Conservation (phyloP, 768 basidiomycete species). For the Neoboletus brunneissimus region DNA sequence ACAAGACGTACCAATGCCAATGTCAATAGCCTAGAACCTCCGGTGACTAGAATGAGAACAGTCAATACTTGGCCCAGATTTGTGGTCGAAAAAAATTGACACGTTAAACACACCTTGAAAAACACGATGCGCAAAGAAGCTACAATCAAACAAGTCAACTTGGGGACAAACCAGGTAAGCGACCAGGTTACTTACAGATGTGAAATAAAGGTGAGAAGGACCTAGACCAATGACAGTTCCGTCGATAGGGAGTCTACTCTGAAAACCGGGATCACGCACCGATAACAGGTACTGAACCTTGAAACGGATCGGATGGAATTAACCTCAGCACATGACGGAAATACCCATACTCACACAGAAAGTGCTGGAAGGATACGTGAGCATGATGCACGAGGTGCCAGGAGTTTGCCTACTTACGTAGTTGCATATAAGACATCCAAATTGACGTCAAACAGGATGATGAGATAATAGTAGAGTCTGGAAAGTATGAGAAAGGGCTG, state of each 20-base stretch:
- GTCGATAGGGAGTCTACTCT: not conserved
- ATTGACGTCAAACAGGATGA: conserved; percentile 22
- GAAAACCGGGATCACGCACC: conserved; percentile 6
- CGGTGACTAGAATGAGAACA: conserved; percentile 13
- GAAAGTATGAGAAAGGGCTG: conserved; percentile 8
- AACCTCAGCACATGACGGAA: not conserved
- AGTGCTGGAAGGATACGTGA: conserved; percentile 16
- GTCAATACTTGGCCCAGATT: not conserved
- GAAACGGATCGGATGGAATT: not conserved
- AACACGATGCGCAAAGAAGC: conserved; percentile 26
- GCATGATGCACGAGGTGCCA: not conserved
- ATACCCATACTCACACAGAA: conserved; percentile 29
- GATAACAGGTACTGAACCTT: conserved; percentile 28
- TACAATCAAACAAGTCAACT: conserved; percentile 5
- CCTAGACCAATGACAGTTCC: conserved; percentile 6
- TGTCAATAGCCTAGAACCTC: conserved; percentile 14
- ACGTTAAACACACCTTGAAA: conserved; percentile 19
- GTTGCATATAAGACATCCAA: conserved; percentile 26
- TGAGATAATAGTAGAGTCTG: conserved; percentile 31
- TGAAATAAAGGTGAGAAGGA: conserved; percentile 26
- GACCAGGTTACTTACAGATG: conserved; percentile 20
- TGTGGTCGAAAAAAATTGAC: not conserved
- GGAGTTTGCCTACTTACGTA: conserved; percentile 14
- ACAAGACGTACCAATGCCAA: conserved; percentile 17
- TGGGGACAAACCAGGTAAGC: not conserved